Evolutionary conservation across 352 stramenopile species (phyloP).

Genomic region (Phytophthora tentaculata): DNA sequence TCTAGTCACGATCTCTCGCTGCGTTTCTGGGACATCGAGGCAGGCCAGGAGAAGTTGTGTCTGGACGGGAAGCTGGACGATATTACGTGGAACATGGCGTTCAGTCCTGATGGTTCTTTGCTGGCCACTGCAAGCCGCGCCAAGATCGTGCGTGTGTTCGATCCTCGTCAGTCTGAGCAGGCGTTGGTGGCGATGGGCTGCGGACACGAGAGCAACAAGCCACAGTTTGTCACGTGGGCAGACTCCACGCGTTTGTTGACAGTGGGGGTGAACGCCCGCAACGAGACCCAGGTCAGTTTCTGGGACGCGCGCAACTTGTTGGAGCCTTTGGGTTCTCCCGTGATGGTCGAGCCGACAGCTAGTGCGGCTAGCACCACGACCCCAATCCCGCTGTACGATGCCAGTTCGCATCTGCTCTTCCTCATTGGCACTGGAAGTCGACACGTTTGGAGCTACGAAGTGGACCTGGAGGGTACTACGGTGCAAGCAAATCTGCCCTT

Average conservation of each 20-base stretch:
- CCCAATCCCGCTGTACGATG: constrained; percentile 72
- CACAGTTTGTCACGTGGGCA: constrained; percentile 75
- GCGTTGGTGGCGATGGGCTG: constrained; percentile 70
- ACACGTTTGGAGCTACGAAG: constrained; percentile 80
- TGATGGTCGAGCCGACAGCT: constrained; percentile 35
- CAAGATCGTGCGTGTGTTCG: constrained; percentile 79
- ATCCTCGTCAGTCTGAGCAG: constrained; percentile 56
- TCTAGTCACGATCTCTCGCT: constrained; percentile 65
- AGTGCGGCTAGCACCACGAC: constrained; percentile 50
- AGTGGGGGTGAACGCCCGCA: constrained; percentile 60
- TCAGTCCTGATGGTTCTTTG: constrained; percentile 67
- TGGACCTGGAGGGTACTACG: constrained; percentile 43
- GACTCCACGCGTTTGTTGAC: constrained; percentile 54
- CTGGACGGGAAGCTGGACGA: constrained; percentile 71
- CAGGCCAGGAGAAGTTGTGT: constrained; percentile 49
- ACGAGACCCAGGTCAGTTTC: constrained; percentile 73
- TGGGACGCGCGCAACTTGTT: constrained; percentile 80
- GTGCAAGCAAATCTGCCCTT: constrained; percentile 75
- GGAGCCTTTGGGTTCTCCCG: constrained; percentile 54
- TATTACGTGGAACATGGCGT: constrained; percentile 74
- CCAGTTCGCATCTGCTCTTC: constrained; percentile 70
- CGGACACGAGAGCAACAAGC: constrained; percentile 68
- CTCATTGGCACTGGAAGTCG: constrained; percentile 69
- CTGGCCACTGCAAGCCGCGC: constrained; percentile 73
- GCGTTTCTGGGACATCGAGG: constrained; percentile 79